These are phyloP conservation scores for Cucurbita pepo DNA, from an alignment of 306 rosid genomes.

Conservation along the genomic window DNA sequence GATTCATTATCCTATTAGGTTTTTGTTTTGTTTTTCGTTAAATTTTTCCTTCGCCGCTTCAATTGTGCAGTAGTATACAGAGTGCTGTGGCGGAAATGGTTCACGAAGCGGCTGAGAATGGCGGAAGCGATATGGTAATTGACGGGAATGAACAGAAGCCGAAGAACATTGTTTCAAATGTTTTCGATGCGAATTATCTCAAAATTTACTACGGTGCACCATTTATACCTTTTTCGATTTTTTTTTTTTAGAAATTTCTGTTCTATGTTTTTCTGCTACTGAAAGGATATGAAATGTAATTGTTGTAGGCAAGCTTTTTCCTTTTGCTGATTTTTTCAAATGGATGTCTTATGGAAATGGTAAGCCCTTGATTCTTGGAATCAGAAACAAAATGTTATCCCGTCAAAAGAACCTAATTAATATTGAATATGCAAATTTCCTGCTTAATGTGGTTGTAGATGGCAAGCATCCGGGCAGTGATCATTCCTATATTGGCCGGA, in stretches of 20 bases:
- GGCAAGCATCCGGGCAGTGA: constrained; percentile 92
- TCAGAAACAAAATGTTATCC: not conserved
- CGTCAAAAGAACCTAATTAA: not conserved
- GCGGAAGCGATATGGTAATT: constrained; percentile 26
- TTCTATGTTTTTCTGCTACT: not conserved
- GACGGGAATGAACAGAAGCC: constrained; percentile 23
- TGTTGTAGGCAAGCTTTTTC: constrained; percentile 66
- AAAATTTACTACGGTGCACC: constrained; percentile 46
- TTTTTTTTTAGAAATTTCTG: not conserved
- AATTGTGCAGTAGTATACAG: not conserved
- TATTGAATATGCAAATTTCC: not conserved
- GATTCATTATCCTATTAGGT: not conserved
- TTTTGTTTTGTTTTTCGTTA: too few species aligned
- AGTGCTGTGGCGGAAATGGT: constrained; percentile 12
- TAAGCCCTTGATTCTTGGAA: constrained; percentile 12
- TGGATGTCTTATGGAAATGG: constrained; percentile 90
- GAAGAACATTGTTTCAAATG: constrained; percentile 15
- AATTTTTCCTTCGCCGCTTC: not conserved
- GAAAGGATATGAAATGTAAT: not conserved
- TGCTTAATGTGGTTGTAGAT: constrained; percentile 27
- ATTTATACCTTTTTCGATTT: not conserved
- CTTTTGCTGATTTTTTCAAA: constrained; percentile 47
- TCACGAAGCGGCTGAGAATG: constrained; percentile 18
- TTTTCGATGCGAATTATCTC: constrained; percentile 31
- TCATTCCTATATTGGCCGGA: constrained; percentile 50